Conservation (phyloP, 768 basidiomycete species). For the Panus rudis region DNA sequence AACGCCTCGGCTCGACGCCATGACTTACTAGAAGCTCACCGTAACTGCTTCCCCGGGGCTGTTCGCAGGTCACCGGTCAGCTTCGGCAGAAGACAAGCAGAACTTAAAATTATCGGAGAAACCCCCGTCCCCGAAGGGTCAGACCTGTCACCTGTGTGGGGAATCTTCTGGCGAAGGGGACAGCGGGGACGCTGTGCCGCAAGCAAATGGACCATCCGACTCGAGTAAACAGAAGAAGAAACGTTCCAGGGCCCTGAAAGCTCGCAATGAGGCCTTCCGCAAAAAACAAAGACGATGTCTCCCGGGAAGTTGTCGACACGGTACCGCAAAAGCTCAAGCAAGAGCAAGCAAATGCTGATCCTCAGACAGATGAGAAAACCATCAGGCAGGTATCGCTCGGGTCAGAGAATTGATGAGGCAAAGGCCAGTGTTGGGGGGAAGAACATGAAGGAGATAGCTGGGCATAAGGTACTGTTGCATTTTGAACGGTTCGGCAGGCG, state of each 20-base stretch:
- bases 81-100: too few relatives aligned
- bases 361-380: constrained; percentile 53
- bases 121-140: too few relatives aligned
- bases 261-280: constrained; percentile 42
- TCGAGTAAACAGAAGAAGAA: constrained; percentile 88
- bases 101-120: too few relatives aligned
- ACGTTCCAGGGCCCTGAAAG: constrained; percentile 60
- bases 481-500: too few relatives aligned
- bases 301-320: constrained; percentile 56
- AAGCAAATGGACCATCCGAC: constrained; percentile 25
- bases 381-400: constrained; percentile 65
- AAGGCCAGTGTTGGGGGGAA: constrained; percentile 70
- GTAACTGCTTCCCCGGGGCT: too few relatives aligned
- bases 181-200: too few relatives aligned
- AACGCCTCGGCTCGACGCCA: too few relatives aligned
- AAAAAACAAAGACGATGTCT: constrained; percentile 38
- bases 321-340: constrained; percentile 62
- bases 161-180: too few relatives aligned
- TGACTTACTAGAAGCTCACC: too few relatives aligned
- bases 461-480: constrained; percentile 87
- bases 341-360: constrained; percentile 38
- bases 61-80: too few relatives aligned
- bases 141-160: too few relatives aligned
- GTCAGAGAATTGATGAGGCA: constrained; percentile 84
- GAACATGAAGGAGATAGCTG: constrained; percentile 75